Evolutionary conservation across 352 stramenopile genomes (phyloP).

Genomic region (Thalassiosira delicatula): DNA sequence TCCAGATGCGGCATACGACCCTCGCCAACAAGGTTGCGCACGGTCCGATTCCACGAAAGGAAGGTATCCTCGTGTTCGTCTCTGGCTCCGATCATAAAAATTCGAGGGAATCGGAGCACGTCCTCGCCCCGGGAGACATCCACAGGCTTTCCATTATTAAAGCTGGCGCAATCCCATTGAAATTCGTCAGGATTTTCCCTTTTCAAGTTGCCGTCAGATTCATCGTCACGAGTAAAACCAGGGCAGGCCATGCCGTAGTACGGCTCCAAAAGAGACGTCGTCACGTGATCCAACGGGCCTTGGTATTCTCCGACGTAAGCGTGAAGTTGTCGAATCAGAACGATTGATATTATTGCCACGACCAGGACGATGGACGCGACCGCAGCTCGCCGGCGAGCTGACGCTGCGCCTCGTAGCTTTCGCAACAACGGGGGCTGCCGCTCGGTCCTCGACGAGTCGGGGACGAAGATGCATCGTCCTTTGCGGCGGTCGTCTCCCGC

Average conservation of each 20-base stretch:
- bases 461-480: no score
- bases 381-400: background rate
- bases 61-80: conserved; percentile 47
- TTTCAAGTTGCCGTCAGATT: background rate
- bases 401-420: no score
- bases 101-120: conserved; percentile 30
- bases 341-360: background rate
- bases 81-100: conserved; percentile 60
- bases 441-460: no score
- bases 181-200: background rate
- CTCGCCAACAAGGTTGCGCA: no score
- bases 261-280: conserved; percentile 20
- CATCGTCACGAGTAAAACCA: conserved; percentile 20
- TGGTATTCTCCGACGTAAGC: conserved; percentile 45
- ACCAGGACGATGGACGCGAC: conserved; percentile 7
- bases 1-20: conserved; percentile 14
- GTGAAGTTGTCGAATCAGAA: conserved; percentile 36
- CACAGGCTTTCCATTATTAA: background rate
- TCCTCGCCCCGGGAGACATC: no score
- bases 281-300: conserved; percentile 52
- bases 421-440: no score
- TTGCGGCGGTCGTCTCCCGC: no score
- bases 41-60: conserved; percentile 10
- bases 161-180: conserved; percentile 47
- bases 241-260: conserved; percentile 52